Evolutionary conservation across 176 grass and related monocot species (phyloP).

Genomic region (Tillandsia leiboldiana): DNA sequence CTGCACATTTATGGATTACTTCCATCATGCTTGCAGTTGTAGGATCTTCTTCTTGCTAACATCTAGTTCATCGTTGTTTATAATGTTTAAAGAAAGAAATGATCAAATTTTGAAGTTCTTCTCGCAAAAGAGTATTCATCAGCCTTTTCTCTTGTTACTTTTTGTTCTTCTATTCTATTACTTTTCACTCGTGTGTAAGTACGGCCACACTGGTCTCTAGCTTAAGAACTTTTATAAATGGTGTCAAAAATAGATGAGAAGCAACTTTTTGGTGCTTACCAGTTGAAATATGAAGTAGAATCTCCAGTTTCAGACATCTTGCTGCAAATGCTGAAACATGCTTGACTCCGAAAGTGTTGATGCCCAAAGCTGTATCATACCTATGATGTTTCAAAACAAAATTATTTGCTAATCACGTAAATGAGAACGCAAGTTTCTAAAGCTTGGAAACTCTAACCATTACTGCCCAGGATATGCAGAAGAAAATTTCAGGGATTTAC

Average conservation of each 20-base stretch:
- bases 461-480: too few relatives aligned
- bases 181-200: too few relatives aligned
- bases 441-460: not conserved
- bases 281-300: slow-evolving; percentile 18
- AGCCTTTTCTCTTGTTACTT: too few relatives aligned
- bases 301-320: not conserved
- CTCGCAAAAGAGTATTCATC: too few relatives aligned
- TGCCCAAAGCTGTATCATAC: slow-evolving; percentile 8
- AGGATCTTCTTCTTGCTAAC: too few relatives aligned
- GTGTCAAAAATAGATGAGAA: not conserved
- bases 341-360: slow-evolving; percentile 5
- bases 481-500: not conserved
- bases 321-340: not conserved
- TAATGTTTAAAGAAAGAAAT: too few relatives aligned
- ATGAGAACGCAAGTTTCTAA: not conserved
- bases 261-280: not conserved
- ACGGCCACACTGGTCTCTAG: not conserved
- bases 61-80: too few relatives aligned
- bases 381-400: not conserved
- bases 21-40: too few relatives aligned
- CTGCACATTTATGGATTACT: too few relatives aligned
- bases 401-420: not conserved
- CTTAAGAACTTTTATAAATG: not conserved
- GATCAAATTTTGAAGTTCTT: too few relatives aligned
- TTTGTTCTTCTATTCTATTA: too few relatives aligned